A percentile compares a stretch with the other conserved stretches of the same genome.
phyloP scores from a whole-genome alignment of 306 rosid genomes.

The Trichosanthes cucumerina region DNA sequence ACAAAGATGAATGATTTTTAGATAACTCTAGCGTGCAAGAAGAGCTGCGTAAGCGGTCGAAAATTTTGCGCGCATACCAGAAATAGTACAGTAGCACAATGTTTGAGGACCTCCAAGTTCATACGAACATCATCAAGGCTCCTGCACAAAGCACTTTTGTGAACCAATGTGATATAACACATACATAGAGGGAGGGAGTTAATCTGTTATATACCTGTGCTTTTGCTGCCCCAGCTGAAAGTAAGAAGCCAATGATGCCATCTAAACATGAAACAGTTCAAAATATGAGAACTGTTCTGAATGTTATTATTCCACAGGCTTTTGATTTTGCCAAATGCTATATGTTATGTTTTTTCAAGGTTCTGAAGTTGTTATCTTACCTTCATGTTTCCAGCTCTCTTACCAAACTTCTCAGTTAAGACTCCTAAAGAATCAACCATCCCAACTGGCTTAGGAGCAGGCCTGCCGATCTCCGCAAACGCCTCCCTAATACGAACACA shows the following conservation, averaged over 20 bases:
- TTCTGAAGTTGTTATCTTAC: constrained; percentile 21
- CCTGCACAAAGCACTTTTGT: constrained; percentile 26
- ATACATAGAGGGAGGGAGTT: background rate
- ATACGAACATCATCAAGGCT: constrained; percentile 97
- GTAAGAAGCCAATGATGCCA: constrained; percentile 88
- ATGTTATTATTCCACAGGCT: background rate
- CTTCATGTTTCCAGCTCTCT: constrained; percentile 99
- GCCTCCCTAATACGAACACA: constrained; percentile 81
- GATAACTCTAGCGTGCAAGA: background rate
- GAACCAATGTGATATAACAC: background rate
- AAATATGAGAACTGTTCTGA: background rate
- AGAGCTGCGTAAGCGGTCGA: background rate
- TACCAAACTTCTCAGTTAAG: constrained; percentile 57
- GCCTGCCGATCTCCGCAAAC: constrained; percentile 44
- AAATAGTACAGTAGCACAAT: constrained; percentile 88
- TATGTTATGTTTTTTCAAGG: background rate
- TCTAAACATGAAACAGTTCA: constrained; percentile 32
- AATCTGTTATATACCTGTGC: constrained; percentile 44
- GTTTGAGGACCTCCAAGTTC: constrained; percentile 92
- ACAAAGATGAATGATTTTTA: constrained; percentile 1
- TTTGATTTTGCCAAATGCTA: background rate
- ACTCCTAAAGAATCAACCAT: constrained; percentile 68
- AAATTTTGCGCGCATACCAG: constrained; percentile 37
- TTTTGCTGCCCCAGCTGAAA: constrained; percentile 86
- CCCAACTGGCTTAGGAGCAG: constrained; percentile 59